Evolutionary conservation across 2,329 filamentous ascomycete genomes (phyloP).

Genomic region (Hypocreales sp.): DNA sequence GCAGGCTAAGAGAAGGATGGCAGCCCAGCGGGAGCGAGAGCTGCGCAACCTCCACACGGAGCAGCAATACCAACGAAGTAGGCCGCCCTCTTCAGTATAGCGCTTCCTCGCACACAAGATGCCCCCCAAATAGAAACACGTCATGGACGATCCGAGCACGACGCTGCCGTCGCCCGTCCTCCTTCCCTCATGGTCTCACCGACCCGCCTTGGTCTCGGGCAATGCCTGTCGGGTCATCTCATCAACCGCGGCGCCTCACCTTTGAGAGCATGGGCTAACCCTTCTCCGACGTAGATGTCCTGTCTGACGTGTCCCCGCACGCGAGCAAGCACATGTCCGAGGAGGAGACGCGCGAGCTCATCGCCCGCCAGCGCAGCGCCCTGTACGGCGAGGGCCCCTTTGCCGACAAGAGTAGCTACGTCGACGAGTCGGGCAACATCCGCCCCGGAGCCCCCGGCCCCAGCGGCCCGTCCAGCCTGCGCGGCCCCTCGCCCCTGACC

Average conservation of each 20-base stretch:
- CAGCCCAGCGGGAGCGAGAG: conserved; percentile 95
- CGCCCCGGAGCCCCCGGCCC: conserved; percentile 52
- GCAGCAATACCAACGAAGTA: conserved; percentile 99
- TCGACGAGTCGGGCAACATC: conserved; percentile 50
- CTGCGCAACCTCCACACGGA: conserved; percentile 99
- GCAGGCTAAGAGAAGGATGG: conserved; percentile 98
- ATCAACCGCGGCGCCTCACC: no score
- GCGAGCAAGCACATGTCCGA: conserved; percentile 76
- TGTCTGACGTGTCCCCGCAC: conserved; percentile 26
- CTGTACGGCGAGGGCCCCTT: conserved; percentile 70
- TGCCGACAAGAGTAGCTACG: conserved; percentile 49
- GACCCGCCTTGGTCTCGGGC: no score
- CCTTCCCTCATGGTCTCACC: no score
- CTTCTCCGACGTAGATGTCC: conserved; percentile 30
- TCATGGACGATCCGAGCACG: no score
- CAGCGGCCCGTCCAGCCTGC: conserved; percentile 46
- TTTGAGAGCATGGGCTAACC: conserved; percentile 22
- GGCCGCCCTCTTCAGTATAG: conserved; percentile 64
- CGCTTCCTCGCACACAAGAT: conserved; percentile 26
- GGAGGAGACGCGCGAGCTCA: conserved; percentile 88
- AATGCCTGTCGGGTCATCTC: no score
- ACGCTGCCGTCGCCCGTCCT: no score
- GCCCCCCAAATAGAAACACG: conserved; percentile 23
- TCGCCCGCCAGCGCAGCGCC: conserved; percentile 87
- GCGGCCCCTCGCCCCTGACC: conserved; percentile 65